Evolutionary conservation across 768 basidiomycete species (phyloP), one percentile per base, ranked within the genome.

Genomic region (Multifurca ochricompacta): DNA sequence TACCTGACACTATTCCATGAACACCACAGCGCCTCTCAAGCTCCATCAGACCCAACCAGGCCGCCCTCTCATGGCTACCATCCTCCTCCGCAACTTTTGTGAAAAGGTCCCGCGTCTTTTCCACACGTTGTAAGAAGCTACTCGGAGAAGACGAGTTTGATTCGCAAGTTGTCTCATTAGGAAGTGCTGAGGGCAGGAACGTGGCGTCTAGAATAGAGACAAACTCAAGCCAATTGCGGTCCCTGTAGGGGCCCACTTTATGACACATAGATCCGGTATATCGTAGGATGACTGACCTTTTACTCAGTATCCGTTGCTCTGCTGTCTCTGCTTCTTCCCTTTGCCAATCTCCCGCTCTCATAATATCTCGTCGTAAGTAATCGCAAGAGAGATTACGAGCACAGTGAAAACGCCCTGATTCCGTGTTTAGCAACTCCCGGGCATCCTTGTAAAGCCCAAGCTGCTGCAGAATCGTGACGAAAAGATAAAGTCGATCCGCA

Each of bases 151-250:
- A 18, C 23, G 18, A 48, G 28, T n/a, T 44, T 31, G 42, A n/a
- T 36, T 74, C 71, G n/a, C 66, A 64, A 37, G 32, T 14, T 18
- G 67, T 47, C 6, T 64, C 65, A 4, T 63, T 43, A 10, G 62
- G 60, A 40, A 66, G 59, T 1, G 67, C 63, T 36, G 74, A 50
- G 46, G 72, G 66, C 35, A 70, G 67, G 58, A 91, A 83, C 8
- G 82, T 74, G 1, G 80, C 81, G 57, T 91, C 83, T 5, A 91
- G 68, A 19, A 91, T 69, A 6, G 87, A 77, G 39, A 88, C 66
- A 65, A 91, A 90, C 62, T 90, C 88, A 5, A 88, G 73, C 90
- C 91, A 92, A 62, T 91, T 91, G 34, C 87, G 83, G 63, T 91
- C 86, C 34, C 89, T 79, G 50, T n/a, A 63, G 9, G 55, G 44